Evolutionary conservation across 2,329 filamentous ascomycete species (phyloP).

Genomic region (Colletotrichum sp.): DNA sequence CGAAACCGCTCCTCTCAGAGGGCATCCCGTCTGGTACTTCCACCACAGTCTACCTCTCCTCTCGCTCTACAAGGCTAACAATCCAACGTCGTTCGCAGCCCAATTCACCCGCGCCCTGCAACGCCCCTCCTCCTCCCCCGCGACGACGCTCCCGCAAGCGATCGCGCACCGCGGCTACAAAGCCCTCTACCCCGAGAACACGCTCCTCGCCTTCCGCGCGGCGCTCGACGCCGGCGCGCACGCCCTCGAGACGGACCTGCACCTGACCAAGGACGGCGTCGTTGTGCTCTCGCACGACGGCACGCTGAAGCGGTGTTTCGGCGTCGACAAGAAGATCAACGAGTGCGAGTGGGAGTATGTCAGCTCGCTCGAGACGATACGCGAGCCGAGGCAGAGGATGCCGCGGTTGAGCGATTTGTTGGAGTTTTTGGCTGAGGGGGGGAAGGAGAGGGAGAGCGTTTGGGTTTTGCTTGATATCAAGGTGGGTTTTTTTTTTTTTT

Average conservation of each 20-base stretch:
- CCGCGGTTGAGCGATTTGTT: conserved; percentile 77
- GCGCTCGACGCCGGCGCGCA: conserved; percentile 78
- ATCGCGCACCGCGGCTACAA: conserved; percentile 85
- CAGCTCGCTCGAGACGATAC: conserved; percentile 68
- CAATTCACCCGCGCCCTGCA: conserved; percentile 37
- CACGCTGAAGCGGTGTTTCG: conserved; percentile 81
- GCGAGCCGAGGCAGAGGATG: conserved; percentile 73
- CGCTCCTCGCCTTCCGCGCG: conserved; percentile 76
- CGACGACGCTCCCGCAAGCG: conserved; percentile 64
- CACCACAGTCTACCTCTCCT: not conserved
- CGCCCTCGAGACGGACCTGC: conserved; percentile 88
- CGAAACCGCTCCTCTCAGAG: not conserved
- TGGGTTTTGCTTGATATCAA: conserved; percentile 94
- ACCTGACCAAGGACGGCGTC: conserved; percentile 80
- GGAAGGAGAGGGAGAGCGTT: conserved; percentile 66
- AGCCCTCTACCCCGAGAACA: conserved; percentile 82
- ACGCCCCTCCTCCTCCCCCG: conserved; percentile 15
- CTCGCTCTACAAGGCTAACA: accelerated
- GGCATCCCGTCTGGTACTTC: not conserved
- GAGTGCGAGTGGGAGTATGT: conserved; percentile 82
- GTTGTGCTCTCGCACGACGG: conserved; percentile 87
- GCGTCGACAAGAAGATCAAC: conserved; percentile 71
- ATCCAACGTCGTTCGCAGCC: conserved; percentile 19
- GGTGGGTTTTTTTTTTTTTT: conserved; percentile 42
- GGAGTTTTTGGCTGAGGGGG: conserved; percentile 70